Base-by-base conservation (phyloP, 1,139 yeast genomes). In the Geotrichum bryndzae region DNA sequence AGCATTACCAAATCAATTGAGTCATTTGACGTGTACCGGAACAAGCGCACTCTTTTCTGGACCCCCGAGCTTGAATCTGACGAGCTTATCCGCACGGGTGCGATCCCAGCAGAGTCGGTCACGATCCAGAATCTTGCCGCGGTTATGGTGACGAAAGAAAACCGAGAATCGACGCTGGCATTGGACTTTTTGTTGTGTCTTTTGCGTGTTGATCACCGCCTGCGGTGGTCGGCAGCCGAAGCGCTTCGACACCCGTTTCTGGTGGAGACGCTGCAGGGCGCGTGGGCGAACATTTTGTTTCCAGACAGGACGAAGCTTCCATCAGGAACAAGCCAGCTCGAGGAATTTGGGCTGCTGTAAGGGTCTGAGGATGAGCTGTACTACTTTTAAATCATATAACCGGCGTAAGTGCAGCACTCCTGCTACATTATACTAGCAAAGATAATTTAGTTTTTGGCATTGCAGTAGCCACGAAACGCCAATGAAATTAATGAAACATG, bases 141-240 rank as follows among this genome's bases (percentile, higher is more conserved):
- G 27, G 58, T 60, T 41, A 58, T 58, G 55, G 46, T 13, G 29
- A 35, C 41, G 3, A 46, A 15, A 23, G 53, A 58, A 54, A 53
- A 23, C 31, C 54, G 22, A 27, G 61, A 52, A 51, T 60, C 51
- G 31, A 57, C 6, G 35, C 59, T 57, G 35, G 63, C 56, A 33
- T 53, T 54, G 18, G 61, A 53, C 38, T 70, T 70, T 53, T 60
- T 70, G n/a, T 52, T 50, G 35, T 56, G 65, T 31, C 56, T 70
- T 54, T 58, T 90, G 38, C 87, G 94, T 74, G 94, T 89, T 54
- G 96, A 90, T 73, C 92, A 88, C 56, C 81, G 85, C 68, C 85
- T 84, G 68, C 81, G 96, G 71, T 95, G 96, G 5, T 82, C 85
- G 54, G 88, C 96, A 1, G 90, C 86, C 68, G 92, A 88, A 70